Base-by-base conservation (phyloP, 148 eudicot genomes). In the Oxyria digyna region DNA sequence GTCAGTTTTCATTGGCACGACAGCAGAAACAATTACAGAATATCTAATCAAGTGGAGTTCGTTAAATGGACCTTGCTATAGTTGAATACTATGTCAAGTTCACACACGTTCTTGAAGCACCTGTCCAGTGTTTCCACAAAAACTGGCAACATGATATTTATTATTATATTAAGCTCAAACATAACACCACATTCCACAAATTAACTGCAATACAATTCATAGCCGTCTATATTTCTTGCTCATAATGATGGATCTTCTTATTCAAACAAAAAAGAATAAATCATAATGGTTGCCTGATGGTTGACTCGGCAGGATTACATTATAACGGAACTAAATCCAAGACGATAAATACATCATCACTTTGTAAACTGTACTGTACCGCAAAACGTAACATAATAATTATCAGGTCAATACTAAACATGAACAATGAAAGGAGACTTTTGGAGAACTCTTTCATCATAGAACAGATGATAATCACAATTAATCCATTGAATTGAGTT, bases 121-220 rank as follows among this genome's bases (percentile, higher is more conserved):
- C 80, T 89, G 86, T 93, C 92, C 89, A 93, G 67, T 18, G 96
- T 86, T 81, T 93, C 98, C 70, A 93, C 98, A 63, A 93, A 93
- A 76, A 90, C 98, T 89, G 95, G 12, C 64, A 66, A 41, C 2
- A 42, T 2, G 38, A 66, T n/a, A n/a, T n/a, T 23, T 35, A 11
- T 37, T 33, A 27, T 66, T 66, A 13, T 29, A 4, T 14, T 15
- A 29, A 59, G 65, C 38, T 59, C 1, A 31, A 29, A 13, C 14
- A 14, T 3, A 17, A 59, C 9, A 29, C 10, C 38, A 29, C 31
- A 24, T 13, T 27, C 2, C 8, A 50, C 0, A 50, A 13, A 13
- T 29, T 27, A 29, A 31, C 65, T 29, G 31, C 65, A 59, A 31
- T 26, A 59, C 3, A 31, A 31, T 18, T n/a, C n/a, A n/a, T 1